Evolutionary conservation across 176 grass and related monocot genomes (phyloP).

Genomic region (Miscanthus lutarioriparius): DNA sequence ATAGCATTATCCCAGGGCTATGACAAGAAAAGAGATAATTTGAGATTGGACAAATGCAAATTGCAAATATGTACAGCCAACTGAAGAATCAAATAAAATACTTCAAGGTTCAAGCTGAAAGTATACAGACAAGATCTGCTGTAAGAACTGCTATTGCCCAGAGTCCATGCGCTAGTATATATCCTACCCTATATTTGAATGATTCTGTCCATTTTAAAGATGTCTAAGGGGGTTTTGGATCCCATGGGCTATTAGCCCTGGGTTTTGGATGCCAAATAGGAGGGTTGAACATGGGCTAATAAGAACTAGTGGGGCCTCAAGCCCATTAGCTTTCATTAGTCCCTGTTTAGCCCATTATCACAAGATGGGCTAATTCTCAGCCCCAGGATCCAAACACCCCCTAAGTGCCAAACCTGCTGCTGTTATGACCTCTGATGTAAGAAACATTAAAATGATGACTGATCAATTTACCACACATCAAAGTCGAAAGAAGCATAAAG

Average conservation of each 20-base stretch:
- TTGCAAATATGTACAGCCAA: neutral
- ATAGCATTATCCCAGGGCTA: constrained; percentile 93
- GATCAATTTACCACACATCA: neutral
- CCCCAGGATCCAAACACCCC: neutral
- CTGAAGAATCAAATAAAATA: neutral
- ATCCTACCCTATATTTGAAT: neutral
- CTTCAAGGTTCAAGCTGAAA: constrained; percentile 2
- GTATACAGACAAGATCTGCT: neutral
- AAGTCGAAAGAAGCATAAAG: neutral
- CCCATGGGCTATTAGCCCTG: neutral
- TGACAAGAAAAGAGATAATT: constrained; percentile 28
- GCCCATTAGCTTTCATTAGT: neutral
- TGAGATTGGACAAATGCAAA: constrained; percentile 7
- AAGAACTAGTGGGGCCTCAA: neutral
- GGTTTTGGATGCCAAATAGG: neutral
- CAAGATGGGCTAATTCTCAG: neutral
- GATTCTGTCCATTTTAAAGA: neutral
- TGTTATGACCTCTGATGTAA: neutral
- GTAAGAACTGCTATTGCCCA: neutral
- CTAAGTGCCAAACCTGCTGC: neutral
- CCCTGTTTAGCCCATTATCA: neutral
- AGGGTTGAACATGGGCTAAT: neutral
- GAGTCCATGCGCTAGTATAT: neutral
- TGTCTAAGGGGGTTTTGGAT: neutral
- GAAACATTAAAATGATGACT: neutral